These are phyloP conservation scores for Heteromeles arbutifolia DNA, from an alignment of 306 rosid genomes.

Conservation along the genomic window DNA sequence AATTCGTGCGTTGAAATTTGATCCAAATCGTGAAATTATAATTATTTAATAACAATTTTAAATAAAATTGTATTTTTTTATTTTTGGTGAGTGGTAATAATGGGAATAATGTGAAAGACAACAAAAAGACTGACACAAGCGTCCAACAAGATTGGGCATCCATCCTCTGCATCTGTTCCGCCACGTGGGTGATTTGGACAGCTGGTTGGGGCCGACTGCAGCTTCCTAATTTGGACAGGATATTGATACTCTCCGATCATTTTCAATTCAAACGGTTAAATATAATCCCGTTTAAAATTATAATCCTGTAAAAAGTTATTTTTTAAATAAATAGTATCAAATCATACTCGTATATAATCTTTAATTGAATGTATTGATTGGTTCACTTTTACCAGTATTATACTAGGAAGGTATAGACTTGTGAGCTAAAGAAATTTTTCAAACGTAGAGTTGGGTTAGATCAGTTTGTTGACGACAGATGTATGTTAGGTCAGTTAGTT, in stretches of 20 bases:
- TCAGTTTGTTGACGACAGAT: too few species aligned
- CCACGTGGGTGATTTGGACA: not conserved
- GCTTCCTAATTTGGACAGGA: not conserved
- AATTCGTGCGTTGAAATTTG: too few species aligned
- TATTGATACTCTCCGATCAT: not conserved
- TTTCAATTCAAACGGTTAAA: too few species aligned
- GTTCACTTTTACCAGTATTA: not conserved
- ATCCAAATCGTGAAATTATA: fast-evolving
- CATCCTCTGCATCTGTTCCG: not conserved
- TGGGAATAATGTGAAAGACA: constrained; percentile 10
- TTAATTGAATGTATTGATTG: not conserved
- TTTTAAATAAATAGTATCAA: too few species aligned
- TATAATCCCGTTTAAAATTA: too few species aligned
- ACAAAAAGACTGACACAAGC: not conserved
- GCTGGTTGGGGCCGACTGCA: not conserved
- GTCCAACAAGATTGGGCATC: not conserved
- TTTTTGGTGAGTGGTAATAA: not conserved
- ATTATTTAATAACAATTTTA: not conserved
- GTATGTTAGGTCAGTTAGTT: too few species aligned
- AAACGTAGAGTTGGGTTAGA: too few species aligned
- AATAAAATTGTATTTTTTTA: not conserved
- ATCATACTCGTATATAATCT: too few species aligned
- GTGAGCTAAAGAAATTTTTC: too few species aligned
- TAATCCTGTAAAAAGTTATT: too few species aligned
- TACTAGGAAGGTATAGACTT: too few species aligned